These are phyloP conservation scores for Colletotrichum shisoi DNA, from an alignment of 2,329 filamentous ascomycete genomes.

Conservation along the genomic window DNA sequence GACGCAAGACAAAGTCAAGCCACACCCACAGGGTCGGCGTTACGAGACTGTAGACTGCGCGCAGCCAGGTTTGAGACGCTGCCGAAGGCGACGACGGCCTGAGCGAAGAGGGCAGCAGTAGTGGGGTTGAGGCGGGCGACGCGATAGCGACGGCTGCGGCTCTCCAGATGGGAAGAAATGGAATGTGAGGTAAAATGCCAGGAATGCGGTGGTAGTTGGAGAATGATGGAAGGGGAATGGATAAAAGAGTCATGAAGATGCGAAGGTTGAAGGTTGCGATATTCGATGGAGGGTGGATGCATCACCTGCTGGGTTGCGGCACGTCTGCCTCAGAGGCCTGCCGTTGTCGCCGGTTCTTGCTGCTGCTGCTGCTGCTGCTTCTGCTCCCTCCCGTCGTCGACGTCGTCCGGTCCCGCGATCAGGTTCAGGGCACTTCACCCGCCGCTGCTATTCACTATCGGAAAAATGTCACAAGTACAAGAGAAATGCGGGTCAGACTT, in stretches of 20 bases:
- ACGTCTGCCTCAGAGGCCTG: constrained; percentile 38
- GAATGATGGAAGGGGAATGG: constrained; percentile 22
- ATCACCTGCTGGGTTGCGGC: constrained; percentile 27
- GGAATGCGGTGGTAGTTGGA: constrained; percentile 23
- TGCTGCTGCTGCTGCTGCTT: constrained; percentile 8
- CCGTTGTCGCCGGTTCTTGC: constrained; percentile 13
- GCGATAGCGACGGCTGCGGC: constrained; percentile 2
- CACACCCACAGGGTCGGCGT: constrained; percentile 33
- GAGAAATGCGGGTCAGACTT: not conserved
- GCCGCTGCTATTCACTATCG: not conserved
- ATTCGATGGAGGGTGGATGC: constrained; percentile 24
- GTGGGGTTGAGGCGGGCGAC: not conserved
- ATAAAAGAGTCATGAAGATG: constrained; percentile 28
- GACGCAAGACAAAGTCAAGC: constrained; percentile 38
- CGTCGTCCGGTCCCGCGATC: constrained; percentile 10
- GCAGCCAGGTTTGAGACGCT: constrained; percentile 31
- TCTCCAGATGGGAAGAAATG: constrained; percentile 1
- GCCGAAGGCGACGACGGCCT: constrained; percentile 25
- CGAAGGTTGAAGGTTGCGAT: constrained; percentile 37
- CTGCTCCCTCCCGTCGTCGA: not conserved
- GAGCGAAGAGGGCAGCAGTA: constrained; percentile 16
- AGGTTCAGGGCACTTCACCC: constrained; percentile 6
- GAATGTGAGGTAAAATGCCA: constrained; percentile 26
- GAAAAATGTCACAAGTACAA: constrained; percentile 7
- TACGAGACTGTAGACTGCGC: constrained; percentile 32